Evolutionary conservation across 1,139 yeast species (phyloP).

Genomic region (Diutina catenulata): DNA sequence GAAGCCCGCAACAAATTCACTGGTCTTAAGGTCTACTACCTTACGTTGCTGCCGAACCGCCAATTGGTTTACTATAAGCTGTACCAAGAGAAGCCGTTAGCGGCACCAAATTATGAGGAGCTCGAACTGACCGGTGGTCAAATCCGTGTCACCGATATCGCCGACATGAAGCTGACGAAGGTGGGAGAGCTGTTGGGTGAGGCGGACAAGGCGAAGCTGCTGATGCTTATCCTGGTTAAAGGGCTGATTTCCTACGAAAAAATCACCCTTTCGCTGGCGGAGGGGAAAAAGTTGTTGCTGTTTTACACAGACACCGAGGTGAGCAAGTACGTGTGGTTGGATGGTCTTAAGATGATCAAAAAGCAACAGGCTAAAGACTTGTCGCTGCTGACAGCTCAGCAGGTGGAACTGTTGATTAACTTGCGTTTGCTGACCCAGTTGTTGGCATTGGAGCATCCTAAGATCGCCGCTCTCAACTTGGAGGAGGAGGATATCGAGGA

Average conservation of each 20-base stretch:
- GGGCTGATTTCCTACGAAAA: slow-evolving; percentile 47
- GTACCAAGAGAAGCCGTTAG: slow-evolving; percentile 33
- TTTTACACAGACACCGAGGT: slow-evolving; percentile 68
- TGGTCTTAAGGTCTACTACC: slow-evolving; percentile 35
- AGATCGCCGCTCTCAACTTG: slow-evolving; percentile 3
- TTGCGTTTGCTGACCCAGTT: slow-evolving; percentile 58
- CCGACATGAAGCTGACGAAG: slow-evolving; percentile 30
- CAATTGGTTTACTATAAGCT: slow-evolving; percentile 51
- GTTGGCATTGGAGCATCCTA: slow-evolving; percentile 30
- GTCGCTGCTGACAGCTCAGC: slow-evolving; percentile 30
- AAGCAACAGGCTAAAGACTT: slow-evolving; percentile 17
- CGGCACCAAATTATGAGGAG: slow-evolving; percentile 48
- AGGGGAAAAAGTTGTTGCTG: slow-evolving; percentile 30
- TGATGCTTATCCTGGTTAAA: slow-evolving; percentile 36
- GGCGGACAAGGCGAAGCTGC: slow-evolving; percentile 23
- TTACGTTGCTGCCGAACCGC: slow-evolving; percentile 64
- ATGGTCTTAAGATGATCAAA: slow-evolving; percentile 58
- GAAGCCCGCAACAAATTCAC: slow-evolving; percentile 12
- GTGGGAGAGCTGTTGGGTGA: slow-evolving; percentile 32
- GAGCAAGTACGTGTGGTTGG: slow-evolving; percentile 65
- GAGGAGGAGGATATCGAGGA: not conserved
- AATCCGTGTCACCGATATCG: slow-evolving; percentile 23
- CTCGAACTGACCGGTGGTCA: slow-evolving; percentile 22
- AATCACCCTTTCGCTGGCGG: slow-evolving; percentile 35
- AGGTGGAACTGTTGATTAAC: slow-evolving; percentile 44